These are phyloP conservation scores for Wickerhamomyces hampshirensis DNA, from an alignment of 805 yeast species.

Conservation along the genomic window DNA sequence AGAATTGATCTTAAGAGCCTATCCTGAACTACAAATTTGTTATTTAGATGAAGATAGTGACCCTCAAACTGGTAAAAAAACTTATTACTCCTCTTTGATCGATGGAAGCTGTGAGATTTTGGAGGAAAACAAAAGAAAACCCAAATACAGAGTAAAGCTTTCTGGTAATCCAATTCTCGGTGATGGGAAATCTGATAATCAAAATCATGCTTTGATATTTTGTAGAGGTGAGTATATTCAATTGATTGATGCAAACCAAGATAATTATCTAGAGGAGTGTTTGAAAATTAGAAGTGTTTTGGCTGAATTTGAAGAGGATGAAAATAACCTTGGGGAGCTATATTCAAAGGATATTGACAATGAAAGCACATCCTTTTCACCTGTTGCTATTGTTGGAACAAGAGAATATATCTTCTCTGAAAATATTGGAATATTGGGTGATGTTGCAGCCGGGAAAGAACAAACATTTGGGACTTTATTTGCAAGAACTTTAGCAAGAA, in stretches of 20 bases:
- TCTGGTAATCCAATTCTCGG: slow-evolving; percentile 83
- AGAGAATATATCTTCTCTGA: slow-evolving; percentile 82
- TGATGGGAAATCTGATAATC: slow-evolving; percentile 83
- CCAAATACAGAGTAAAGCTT: slow-evolving; percentile 57
- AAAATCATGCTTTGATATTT: slow-evolving; percentile 69
- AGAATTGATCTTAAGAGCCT: slow-evolving; percentile 56
- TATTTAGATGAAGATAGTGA: slow-evolving; percentile 50
- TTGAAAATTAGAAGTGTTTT: slow-evolving; percentile 66
- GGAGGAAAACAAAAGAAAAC: slow-evolving; percentile 53
- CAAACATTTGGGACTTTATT: slow-evolving; percentile 84
- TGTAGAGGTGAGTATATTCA: slow-evolving; percentile 80
- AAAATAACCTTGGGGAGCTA: slow-evolving; percentile 8
- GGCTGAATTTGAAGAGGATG: slow-evolving; percentile 67
- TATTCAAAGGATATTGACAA: slow-evolving; percentile 47
- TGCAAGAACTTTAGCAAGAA: slow-evolving; percentile 75
- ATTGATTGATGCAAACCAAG: slow-evolving; percentile 80
- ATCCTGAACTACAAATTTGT: slow-evolving; percentile 63
- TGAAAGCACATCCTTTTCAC: slow-evolving; percentile 23
- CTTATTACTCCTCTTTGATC: slow-evolving; percentile 59
- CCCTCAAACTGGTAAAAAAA: slow-evolving; percentile 31
- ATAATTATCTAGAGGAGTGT: slow-evolving; percentile 78
- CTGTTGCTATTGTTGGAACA: slow-evolving; percentile 82
- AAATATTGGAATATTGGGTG: slow-evolving; percentile 77
- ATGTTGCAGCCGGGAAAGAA: slow-evolving; percentile 85
- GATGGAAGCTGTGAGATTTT: slow-evolving; percentile 65